Base-by-base conservation (phyloP, 2,329 filamentous ascomycete species). In the Aspergillus hortae region DNA sequence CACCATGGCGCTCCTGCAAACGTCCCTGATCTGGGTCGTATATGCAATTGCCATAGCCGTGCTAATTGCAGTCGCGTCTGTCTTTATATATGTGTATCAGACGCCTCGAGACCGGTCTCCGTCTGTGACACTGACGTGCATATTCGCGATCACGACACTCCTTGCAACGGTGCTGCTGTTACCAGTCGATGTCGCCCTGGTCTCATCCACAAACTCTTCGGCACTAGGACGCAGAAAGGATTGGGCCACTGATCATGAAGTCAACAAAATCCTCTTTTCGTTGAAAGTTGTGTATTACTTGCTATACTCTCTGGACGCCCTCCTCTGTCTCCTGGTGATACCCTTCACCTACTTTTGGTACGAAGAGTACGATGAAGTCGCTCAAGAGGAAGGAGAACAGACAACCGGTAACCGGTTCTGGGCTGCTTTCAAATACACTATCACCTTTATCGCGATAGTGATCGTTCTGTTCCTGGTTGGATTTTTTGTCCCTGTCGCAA, bases 341-440 rank as follows among this genome's bases (percentile, higher is more conserved):
- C 94, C 94, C 0, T 99, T 99, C 67, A 88, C 92, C 44, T 99
- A 99, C 76, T 99, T 99, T 70, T 96, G 88, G 85, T 94, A 95
- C 66, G 94, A 99, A 70, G 94, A 97, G 71, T 95, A 95, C 60
- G 92, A 96, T 64, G 91, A 96, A 73, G 86, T 92, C 17, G 91
- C 91, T 55, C 81, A 87, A 32, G 89, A 95, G 63, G 83, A 89
- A 55, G 89, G 90, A 30, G 84, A 83, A 27, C 86, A 92, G 67
- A 87, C 88, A 2, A 71, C 87, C 53, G 80, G 79, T 6, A 82
- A 84, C 64, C 83, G 90, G 49, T 80, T 97, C 54, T 87, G 86
- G 81, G 86, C 86, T n/a, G 90, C 94, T 4, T 77, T 89, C 67
- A 96, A 95, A 74, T 97, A 96, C 74, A 96, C 94, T 0, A 74